These are phyloP conservation scores for Lenzites betulinus DNA, from an alignment of 768 basidiomycete genomes.

Conservation along the genomic window DNA sequence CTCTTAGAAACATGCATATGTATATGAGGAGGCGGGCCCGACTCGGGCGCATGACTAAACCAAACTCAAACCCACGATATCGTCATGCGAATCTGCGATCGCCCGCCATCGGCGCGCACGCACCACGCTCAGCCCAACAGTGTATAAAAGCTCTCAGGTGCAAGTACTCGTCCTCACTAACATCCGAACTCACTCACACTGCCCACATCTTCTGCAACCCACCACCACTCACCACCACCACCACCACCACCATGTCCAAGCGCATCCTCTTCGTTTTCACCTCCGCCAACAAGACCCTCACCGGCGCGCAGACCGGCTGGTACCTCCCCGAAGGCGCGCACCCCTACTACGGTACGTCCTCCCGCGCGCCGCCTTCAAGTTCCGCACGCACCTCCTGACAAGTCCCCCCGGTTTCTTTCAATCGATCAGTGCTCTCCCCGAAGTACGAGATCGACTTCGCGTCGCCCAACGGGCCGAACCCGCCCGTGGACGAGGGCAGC, in stretches of 20 bases:
- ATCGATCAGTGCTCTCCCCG: slow-evolving; percentile 32
- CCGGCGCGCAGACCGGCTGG: slow-evolving; percentile 61
- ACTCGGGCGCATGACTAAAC: no score
- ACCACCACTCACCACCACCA: not conserved
- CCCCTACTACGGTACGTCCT: slow-evolving; percentile 34
- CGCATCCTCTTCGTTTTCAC: slow-evolving; percentile 75
- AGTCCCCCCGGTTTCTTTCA: no score
- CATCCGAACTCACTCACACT: no score
- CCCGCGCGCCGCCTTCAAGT: not conserved
- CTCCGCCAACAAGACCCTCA: slow-evolving; percentile 59
- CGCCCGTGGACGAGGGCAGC: slow-evolving; percentile 64
- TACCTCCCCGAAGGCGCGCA: slow-evolving; percentile 64
- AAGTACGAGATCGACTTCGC: slow-evolving; percentile 47
- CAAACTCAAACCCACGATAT: no score
- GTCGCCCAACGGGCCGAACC: slow-evolving; percentile 55
- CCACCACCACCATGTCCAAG: slow-evolving; percentile 25
- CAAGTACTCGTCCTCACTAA: no score
- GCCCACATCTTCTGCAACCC: no score
- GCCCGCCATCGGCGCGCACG: no score
- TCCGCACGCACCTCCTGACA: not conserved
- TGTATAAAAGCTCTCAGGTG: no score
- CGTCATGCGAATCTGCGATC: no score
- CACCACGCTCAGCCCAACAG: no score
- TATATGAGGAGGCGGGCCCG: no score
- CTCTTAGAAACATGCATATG: no score